Percentiles rank a stretch among this genome's conserved stretches.
Conservation (phyloP, 306 rosid genomes). For the Parietaria judaica region DNA sequence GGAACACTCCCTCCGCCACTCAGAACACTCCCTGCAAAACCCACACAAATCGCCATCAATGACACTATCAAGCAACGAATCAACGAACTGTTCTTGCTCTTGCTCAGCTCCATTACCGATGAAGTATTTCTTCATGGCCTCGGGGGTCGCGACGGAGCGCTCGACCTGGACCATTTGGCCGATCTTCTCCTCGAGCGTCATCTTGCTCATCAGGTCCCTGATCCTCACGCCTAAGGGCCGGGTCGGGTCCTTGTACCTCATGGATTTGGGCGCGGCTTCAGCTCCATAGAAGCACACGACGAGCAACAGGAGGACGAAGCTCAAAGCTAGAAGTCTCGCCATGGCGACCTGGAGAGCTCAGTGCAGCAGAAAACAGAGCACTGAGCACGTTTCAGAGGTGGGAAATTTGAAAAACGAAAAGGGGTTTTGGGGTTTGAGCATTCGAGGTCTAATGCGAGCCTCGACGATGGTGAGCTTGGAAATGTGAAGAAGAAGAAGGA, state of each 20-base stretch:
- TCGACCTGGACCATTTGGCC: slow-evolving; percentile 95
- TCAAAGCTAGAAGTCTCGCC: slow-evolving; percentile 36
- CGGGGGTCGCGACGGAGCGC: slow-evolving; percentile 55
- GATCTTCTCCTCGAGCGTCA: slow-evolving; percentile 75
- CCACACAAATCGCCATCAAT: too few relatives aligned
- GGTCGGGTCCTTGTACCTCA: slow-evolving; percentile 73
- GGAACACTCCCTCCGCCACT: slow-evolving; percentile 99
- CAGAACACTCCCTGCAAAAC: slow-evolving; percentile 73
- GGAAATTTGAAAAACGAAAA: not conserved
- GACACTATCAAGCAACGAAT: not conserved
- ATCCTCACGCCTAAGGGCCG: slow-evolving; percentile 52
- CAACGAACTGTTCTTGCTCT: not conserved
- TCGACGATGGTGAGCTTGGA: not conserved
- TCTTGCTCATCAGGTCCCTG: slow-evolving; percentile 51
- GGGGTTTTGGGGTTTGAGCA: not conserved
- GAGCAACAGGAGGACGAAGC: slow-evolving; percentile 29
- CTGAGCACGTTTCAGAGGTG: not conserved
- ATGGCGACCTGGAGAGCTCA: slow-evolving; percentile 20
- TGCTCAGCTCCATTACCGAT: slow-evolving; percentile 40
- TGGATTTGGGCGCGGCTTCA: slow-evolving; percentile 36
- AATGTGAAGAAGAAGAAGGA: not conserved
- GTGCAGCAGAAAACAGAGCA: slow-evolving; percentile 4
- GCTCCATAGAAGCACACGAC: slow-evolving; percentile 38
- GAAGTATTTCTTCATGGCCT: slow-evolving; percentile 55
- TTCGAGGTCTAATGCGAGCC: too few relatives aligned